phyloP scores from a whole-genome alignment of 768 basidiomycete genomes.

The Trametes villosa region DNA sequence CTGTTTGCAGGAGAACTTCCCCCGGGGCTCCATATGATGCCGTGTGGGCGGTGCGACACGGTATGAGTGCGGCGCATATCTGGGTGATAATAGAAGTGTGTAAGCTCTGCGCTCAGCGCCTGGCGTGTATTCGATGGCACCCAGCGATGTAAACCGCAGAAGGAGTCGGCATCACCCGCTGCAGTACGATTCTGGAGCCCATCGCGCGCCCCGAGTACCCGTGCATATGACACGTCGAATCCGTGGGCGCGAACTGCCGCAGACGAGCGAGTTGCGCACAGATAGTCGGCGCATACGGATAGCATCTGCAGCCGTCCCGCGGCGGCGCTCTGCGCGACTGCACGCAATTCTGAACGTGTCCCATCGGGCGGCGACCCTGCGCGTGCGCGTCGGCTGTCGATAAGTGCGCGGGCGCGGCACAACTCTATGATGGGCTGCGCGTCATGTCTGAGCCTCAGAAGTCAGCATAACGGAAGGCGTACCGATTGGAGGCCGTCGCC shows the following conservation, averaged over 20 bases:
- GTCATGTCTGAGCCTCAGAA: constrained; percentile 8
- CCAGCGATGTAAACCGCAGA: background rate
- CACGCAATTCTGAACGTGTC: background rate
- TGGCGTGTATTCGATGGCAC: no score
- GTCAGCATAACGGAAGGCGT: constrained; percentile 1
- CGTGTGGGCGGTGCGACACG: constrained; percentile 1
- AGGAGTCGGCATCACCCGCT: background rate
- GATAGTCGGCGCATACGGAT: no score
- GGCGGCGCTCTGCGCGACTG: background rate
- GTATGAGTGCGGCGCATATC: background rate
- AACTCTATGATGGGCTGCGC: background rate
- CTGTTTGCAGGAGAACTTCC: background rate
- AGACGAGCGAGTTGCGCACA: background rate
- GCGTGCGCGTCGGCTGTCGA: background rate
- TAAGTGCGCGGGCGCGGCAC: background rate
- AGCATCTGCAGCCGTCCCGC: constrained; percentile 1
- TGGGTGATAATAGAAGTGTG: background rate
- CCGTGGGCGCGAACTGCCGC: constrained; percentile 1
- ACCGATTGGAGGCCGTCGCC: background rate
- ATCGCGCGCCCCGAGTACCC: background rate
- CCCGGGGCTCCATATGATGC: constrained; percentile 9
- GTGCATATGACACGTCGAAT: no score
- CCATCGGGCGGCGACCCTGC: constrained; percentile 8
- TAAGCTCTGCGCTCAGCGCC: background rate
- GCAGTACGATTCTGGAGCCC: no score